Percentiles rank a stretch among this genome's conserved stretches.
Evolutionary conservation across 441 rosid species (phyloP).

Genomic region (Populus tomentosa): DNA sequence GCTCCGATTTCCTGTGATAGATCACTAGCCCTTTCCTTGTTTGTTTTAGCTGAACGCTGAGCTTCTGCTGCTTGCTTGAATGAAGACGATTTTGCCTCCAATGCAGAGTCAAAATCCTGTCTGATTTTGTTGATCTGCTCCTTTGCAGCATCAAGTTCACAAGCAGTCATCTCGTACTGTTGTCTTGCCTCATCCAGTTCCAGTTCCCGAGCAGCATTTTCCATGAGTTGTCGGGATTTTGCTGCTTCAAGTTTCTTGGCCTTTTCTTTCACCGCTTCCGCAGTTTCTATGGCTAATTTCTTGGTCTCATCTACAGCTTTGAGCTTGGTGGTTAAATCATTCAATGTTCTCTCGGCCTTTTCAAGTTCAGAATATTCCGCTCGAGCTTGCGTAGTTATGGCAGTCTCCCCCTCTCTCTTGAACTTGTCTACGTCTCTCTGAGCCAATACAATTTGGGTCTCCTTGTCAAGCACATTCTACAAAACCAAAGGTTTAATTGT

Average conservation of each 20-base stretch:
- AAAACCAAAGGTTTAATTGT: not conserved
- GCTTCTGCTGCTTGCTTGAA: conserved; percentile 74
- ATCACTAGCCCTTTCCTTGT: conserved; percentile 38
- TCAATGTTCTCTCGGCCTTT: conserved; percentile 48
- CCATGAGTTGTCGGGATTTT: conserved; percentile 32
- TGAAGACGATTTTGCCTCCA: conserved; percentile 52
- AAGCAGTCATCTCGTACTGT: conserved; percentile 41
- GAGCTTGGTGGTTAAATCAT: conserved; percentile 49
- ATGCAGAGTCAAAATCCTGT: conserved; percentile 67
- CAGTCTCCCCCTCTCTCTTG: conserved; percentile 43
- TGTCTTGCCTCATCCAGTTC: conserved; percentile 60
- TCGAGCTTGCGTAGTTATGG: conserved; percentile 40
- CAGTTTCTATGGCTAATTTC: conserved; percentile 45
- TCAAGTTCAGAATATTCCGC: conserved; percentile 53
- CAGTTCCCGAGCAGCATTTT: conserved; percentile 32
- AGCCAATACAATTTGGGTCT: conserved; percentile 62
- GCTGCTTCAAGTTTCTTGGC: conserved; percentile 56
- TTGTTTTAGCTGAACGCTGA: conserved; percentile 31
- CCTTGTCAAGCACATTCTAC: conserved; percentile 71
- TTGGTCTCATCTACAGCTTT: conserved; percentile 46
- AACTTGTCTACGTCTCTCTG: conserved; percentile 43
- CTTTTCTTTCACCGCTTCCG: conserved; percentile 47
- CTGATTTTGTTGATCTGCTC: conserved; percentile 63
- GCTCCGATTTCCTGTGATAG: conserved; percentile 53
- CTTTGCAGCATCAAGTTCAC: conserved; percentile 54